Conservation (phyloP, 306 rosid genomes). For the Geum urbanum region DNA sequence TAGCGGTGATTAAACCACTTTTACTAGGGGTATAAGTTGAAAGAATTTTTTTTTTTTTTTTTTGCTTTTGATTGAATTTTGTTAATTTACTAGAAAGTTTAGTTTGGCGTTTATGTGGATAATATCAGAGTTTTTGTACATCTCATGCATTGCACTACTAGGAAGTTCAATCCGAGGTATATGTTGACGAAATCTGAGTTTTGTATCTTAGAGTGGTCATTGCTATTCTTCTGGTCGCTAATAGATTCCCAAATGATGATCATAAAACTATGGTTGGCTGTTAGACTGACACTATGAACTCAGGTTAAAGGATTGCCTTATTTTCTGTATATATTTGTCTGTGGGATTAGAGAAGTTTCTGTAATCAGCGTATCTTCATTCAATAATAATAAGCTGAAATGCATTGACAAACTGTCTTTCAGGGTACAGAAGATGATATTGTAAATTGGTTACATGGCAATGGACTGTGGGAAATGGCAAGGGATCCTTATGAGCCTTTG, state of each 20-base stretch:
- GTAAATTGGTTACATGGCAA: conserved; percentile 92
- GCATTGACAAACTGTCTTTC: conserved; percentile 30
- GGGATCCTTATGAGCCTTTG: conserved; percentile 83
- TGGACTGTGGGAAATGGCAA: conserved; percentile 81
- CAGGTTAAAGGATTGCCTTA: neutral
- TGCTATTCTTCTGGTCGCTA: neutral
- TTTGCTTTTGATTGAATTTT: too few species aligned
- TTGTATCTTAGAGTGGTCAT: neutral
- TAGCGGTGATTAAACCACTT: neutral
- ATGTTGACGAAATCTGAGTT: neutral
- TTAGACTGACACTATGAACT: neutral
- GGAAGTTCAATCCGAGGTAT: too few species aligned
- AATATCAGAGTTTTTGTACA: too few species aligned
- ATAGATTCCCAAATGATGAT: neutral
- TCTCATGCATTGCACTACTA: too few species aligned
- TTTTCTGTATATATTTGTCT: neutral
- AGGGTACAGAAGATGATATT: conserved; percentile 97
- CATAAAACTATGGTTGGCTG: neutral
- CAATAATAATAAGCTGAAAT: conserved; percentile 1
- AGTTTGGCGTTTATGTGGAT: too few species aligned
- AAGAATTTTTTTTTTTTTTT: too few species aligned
- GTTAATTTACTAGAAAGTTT: too few species aligned
- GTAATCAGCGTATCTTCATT: neutral
- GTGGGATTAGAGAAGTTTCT: neutral
- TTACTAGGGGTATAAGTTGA: neutral